Percentiles rank a stretch among this genome's conserved stretches.
These are phyloP conservation scores for Cavenderia fasciculata DNA, from an alignment of 78 protist species.

Conservation along the genomic window DNA sequence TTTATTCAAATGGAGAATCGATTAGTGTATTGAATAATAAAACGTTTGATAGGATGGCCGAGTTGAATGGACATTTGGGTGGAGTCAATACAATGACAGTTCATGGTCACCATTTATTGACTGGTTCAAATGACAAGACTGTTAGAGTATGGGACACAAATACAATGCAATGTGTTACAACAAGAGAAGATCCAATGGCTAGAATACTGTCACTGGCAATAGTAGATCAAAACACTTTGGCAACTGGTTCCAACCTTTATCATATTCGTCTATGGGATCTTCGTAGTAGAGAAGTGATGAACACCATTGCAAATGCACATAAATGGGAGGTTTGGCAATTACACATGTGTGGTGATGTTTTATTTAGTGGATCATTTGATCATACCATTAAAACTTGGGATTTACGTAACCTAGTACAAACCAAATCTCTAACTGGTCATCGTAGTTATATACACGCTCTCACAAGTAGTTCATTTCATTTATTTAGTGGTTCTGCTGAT, in stretches of 20 bases:
- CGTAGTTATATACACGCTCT: slow-evolving; percentile 67
- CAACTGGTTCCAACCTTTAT: slow-evolving; percentile 37
- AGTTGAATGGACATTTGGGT: slow-evolving; percentile 19
- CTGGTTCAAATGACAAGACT: slow-evolving; percentile 51
- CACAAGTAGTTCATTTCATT: slow-evolving; percentile 18
- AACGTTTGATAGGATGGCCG: background rate
- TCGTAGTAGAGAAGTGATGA: background rate
- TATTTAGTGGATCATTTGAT: slow-evolving; percentile 77
- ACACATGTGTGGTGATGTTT: slow-evolving; percentile 48
- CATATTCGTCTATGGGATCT: slow-evolving; percentile 56
- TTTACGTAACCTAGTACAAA: slow-evolving; percentile 27
- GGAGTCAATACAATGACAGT: slow-evolving; percentile 28
- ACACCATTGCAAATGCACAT: slow-evolving; percentile 20
- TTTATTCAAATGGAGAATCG: slow-evolving; percentile 49
- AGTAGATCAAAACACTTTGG: slow-evolving; percentile 23
- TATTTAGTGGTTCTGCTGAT: slow-evolving; percentile 75
- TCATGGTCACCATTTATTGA: background rate
- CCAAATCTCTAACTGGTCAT: slow-evolving; percentile 28
- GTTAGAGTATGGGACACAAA: slow-evolving; percentile 53
- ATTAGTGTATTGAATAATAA: slow-evolving; percentile 55
- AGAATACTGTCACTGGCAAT: slow-evolving; percentile 27
- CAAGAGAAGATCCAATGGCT: background rate
- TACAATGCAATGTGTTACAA: background rate
- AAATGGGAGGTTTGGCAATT: slow-evolving; percentile 83
- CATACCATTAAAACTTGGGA: slow-evolving; percentile 75